Base-by-base conservation (phyloP, 805 yeast species). In the Metschnikowia amazonensis region DNA sequence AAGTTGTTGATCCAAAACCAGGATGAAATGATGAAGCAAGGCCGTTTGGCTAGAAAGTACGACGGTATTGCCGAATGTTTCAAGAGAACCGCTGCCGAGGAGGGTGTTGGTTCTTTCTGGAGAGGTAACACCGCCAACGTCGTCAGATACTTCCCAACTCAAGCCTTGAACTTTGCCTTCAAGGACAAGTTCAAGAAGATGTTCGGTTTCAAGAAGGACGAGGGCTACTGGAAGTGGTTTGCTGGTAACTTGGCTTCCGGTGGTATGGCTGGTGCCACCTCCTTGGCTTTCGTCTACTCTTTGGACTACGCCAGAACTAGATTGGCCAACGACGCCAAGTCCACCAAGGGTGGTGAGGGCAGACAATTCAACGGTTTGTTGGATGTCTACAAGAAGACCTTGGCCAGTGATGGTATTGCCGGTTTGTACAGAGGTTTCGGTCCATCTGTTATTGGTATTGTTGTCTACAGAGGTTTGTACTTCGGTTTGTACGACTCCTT, bases 91-190 rank as follows among this genome's bases (percentile, higher is more conserved):
- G 85, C 90, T 58, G 85, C 86, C 62, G 88, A 85, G 61, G 97
- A 89, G 80, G 97, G 97, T 83, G 66, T 86, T 56, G 79, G 75
- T 59, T 76, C 97, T 56, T 89, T 89, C 92, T 89, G 97, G 97
- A 86, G 97, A 86, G 97, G 97, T 82, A 89, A 89, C 90, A 90
- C 97, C 59, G 97, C 97, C 66, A 89, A 89, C 77, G 97, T 89
- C 71, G 84, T 89, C 79, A 87, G 97, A 81, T 89, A 90, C 84
- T 89, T 89, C 95, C 97, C 97, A 75, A 90, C 97, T 73, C 97
- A 89, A 79, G 97, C 97, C 65, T 82, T 89, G 70, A 89, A 89
- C 86, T 90, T 89, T 67, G 97, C 97, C 66, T 90, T 89, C 92
- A 90, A 89, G 81, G 97, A 90, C 75, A 86, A 88, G 79, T 87